Evolutionary conservation across 306 rosid species (phyloP), one percentile per base, ranked within the genome.

Genomic region (Rubus parviflorus): DNA sequence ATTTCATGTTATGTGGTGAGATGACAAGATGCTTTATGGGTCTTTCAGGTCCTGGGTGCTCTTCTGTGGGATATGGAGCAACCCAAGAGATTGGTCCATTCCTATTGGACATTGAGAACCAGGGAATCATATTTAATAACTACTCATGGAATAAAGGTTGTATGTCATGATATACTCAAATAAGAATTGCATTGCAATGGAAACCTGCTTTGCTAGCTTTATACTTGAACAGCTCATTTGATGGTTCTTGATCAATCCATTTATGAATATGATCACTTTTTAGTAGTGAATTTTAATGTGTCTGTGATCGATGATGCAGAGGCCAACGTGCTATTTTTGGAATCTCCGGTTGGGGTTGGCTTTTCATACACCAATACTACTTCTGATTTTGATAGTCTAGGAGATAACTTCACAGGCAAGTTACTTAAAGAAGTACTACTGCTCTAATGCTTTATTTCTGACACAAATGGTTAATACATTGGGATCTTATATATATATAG

Each of bases 331-430:
- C 80, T 92, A 70, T 92, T 92, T 83, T 25, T 92, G 89, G 97
- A 92, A 89, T 95, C 97, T 82, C 98, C 98, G 64, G 76, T 89
- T 72, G 98, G 97, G 62, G 98, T 95, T 69, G 97, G 97, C 87
- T 92, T 90, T 87, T 92, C 97, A 8, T 89, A 92, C 82, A 87
- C 97, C 69, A 92, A 95, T 74, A 88, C 93, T 84, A 85, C 87
- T 74, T 76, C 67, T 75, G 98, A 95, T 79, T 95, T 92, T 79
- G 75, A 71, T 37, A 79, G 83, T 71, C 48, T 92, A 72, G 98
- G 96, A 53, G 97, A 95, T 90, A 89, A 86, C 58, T 86, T 92
- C 72, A 88, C 98, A 84, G 97, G 98, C 91, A 66, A 81, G 51
- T 53, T 7, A 42, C 72, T 7, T 38, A n/a, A 11, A 51, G 47